Base-by-base conservation (phyloP, 192 early-diverging fungal species). In the Allomyces macrogynus region DNA sequence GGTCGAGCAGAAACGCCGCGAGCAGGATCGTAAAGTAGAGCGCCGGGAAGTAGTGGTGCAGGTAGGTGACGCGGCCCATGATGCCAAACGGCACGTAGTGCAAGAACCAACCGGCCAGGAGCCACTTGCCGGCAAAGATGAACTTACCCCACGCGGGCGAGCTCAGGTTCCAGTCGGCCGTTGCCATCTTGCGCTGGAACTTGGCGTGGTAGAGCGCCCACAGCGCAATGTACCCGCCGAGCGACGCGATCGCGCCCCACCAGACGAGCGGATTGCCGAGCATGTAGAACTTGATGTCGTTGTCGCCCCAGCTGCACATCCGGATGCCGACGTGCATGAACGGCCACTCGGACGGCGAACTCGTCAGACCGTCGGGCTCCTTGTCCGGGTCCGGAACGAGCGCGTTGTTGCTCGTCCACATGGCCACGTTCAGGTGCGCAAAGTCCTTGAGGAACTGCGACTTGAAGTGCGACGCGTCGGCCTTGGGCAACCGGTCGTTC, bases 21-120 rank as follows among this genome's bases (percentile, higher is more conserved):
- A 87, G 77, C 64, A 97, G 80, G 67, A 95, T 84, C 20, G 86
- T 84, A 80, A 95, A 99, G 73, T 97, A 95, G 26, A 95, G 69
- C 0, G 92, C 90, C 1, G 94, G 93, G 76, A 95, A 95, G 71
- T 97, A 97, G 73, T 97, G 95, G 71, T 99, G 95, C 42, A 96
- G 73, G 63, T 96, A 98, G 0, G 87, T 91, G 54, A 96, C 91
- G 32, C 95, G 87, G 27, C 93, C 94, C 91, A 99, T 97, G 63
- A 95, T 81, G 68, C 74, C 94, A 78, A 95, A 97, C 22, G 93
- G 93, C 32, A 87, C 44, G 73, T 95, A 99, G 73, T 99, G 95
- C 61, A 95, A 70, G 61, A 86, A 76, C 94, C 93, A 99, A n/a
- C 93, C 94, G 49, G 85, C 71, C 23, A 85, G 74, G 54, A 90